A percentile compares a stretch with the other conserved stretches of the same genome.
phyloP scores from a whole-genome alignment of 805 yeast genomes.

The Lachancea fermentati region DNA sequence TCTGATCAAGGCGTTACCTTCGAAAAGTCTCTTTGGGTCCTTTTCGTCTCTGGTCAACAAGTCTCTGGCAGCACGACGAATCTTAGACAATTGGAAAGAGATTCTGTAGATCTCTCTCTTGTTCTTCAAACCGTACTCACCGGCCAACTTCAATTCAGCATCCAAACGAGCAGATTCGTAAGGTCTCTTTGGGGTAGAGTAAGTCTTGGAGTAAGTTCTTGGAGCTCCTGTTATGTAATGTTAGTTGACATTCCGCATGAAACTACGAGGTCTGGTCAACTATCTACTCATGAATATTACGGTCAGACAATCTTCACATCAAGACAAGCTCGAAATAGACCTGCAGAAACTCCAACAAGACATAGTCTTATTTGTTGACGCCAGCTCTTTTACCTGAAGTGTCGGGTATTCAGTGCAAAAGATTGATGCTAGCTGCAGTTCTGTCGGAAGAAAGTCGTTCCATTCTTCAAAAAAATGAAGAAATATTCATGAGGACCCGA shows the following conservation, averaged over 20 bases:
- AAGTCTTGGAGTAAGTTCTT: constrained; percentile 99
- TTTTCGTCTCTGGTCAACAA: constrained; percentile 99
- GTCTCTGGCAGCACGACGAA: constrained; percentile 99
- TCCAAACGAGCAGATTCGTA: constrained; percentile 99
- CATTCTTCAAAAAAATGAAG: constrained; percentile 5
- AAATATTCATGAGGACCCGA: constrained; percentile 60
- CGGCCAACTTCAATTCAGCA: constrained; percentile 98
- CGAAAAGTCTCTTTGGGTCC: constrained; percentile 99
- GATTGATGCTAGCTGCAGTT: constrained; percentile 2
- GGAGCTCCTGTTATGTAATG: constrained; percentile 70
- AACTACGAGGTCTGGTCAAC: constrained; percentile 8
- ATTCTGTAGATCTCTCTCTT: constrained; percentile 99
- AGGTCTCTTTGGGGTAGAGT: constrained; percentile 99
- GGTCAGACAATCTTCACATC: constrained; percentile 1
- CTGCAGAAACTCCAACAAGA: no score
- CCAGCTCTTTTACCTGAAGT: constrained; percentile 49
- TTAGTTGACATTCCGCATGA: constrained; percentile 15
- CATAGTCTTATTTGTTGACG: background rate
- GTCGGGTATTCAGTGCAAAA: constrained; percentile 79
- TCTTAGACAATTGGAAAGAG: constrained; percentile 98
- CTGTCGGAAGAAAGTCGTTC: background rate
- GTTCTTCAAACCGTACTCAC: constrained; percentile 99
- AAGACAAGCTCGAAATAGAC: no score
- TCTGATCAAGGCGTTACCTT: constrained; percentile 99
- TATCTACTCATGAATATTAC: constrained; percentile 11